Percentiles rank a stretch among this genome's conserved stretches.
Evolutionary conservation across 768 basidiomycete species (phyloP).

Genomic region (Mycena filopes): DNA sequence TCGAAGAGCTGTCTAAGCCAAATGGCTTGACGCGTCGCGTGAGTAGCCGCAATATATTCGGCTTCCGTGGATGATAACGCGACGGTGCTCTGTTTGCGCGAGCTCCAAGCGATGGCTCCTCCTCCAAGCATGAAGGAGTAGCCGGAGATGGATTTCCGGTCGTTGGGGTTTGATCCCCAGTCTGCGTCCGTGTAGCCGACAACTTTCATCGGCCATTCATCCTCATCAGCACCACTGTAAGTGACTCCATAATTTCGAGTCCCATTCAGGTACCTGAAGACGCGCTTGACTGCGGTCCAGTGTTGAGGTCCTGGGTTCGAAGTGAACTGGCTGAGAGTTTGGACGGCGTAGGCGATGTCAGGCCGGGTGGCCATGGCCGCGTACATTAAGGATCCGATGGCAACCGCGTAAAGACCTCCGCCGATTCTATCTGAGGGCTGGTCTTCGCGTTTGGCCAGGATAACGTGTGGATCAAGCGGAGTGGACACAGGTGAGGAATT

Average conservation of each 20-base stretch:
- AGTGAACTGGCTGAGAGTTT: neutral
- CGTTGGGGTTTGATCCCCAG: too few relatives aligned
- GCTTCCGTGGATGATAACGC: neutral
- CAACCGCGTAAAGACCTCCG: neutral
- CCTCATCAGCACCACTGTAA: neutral
- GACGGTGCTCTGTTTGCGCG: neutral
- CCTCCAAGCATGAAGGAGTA: neutral
- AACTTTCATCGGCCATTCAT: too few relatives aligned
- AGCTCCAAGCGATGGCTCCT: neutral
- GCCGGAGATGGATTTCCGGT: neutral
- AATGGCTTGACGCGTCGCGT: neutral
- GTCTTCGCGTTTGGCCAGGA: neutral
- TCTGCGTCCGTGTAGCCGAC: too few relatives aligned
- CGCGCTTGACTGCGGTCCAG: neutral
- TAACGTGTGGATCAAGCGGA: neutral
- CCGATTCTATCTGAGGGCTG: too few relatives aligned
- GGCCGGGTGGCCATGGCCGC: neutral
- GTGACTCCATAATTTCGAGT: neutral
- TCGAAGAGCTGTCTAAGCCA: neutral
- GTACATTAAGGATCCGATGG: slow-evolving; percentile 4
- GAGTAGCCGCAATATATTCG: neutral
- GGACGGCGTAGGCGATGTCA: slow-evolving; percentile 1
- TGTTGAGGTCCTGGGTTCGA: neutral
- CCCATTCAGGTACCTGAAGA: slow-evolving; percentile 3
- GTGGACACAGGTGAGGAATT: neutral